These are phyloP conservation scores for Ceratocystis cacaofunesta DNA, from an alignment of 2,329 filamentous ascomycete species.

Conservation along the genomic window DNA sequence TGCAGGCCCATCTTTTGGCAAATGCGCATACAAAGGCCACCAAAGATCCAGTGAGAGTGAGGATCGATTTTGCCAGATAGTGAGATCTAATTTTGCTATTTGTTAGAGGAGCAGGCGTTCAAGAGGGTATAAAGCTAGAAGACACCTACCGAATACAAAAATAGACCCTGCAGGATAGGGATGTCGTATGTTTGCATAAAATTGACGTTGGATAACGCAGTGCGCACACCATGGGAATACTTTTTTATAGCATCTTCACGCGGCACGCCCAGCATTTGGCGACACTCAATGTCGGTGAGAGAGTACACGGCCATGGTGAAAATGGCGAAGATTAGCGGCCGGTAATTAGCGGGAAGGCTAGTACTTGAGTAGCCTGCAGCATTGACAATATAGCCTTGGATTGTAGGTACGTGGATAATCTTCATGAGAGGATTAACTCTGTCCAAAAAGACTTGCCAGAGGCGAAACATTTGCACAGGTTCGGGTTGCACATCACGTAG, in stretches of 20 bases:
- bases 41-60: constrained; percentile 45
- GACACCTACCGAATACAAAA: constrained; percentile 39
- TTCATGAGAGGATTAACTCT: constrained; percentile 64
- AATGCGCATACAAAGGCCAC: constrained; percentile 46
- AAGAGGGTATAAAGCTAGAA: background rate
- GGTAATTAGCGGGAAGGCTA: constrained; percentile 40
- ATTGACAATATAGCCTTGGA: constrained; percentile 51
- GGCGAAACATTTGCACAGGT: constrained; percentile 48
- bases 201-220: constrained; percentile 35
- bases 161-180: constrained; percentile 42
- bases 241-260: constrained; percentile 36
- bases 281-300: constrained; percentile 40
- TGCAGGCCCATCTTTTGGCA: constrained; percentile 55
- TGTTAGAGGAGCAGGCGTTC: constrained; percentile 8
- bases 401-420: constrained; percentile 53
- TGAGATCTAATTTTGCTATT: constrained; percentile 30
- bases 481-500: constrained; percentile 45
- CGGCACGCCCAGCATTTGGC: constrained; percentile 35
- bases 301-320: constrained; percentile 47
- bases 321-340: constrained; percentile 50
- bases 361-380: constrained; percentile 37
- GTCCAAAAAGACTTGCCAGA: constrained; percentile 63
- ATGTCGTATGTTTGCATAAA: constrained; percentile 47
- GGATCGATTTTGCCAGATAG: constrained; percentile 43
- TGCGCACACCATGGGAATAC: constrained; percentile 37